These are phyloP conservation scores for Graphilbum fragrans DNA, from an alignment of 2,329 filamentous ascomycete species.

Conservation along the genomic window DNA sequence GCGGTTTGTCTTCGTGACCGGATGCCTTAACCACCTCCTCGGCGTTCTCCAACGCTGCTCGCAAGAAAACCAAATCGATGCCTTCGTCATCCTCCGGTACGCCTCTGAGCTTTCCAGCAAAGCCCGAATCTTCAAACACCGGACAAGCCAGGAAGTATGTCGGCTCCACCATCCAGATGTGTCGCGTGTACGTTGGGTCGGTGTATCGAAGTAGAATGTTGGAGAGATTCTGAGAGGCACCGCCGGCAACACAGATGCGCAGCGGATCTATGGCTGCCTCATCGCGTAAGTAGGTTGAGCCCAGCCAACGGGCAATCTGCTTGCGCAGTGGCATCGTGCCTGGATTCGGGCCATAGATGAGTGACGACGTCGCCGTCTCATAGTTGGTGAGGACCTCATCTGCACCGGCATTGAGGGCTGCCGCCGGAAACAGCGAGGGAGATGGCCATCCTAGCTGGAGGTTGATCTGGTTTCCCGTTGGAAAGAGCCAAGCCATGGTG, in stretches of 20 bases:
- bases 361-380: background rate
- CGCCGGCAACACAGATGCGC: slow-evolving; percentile 51
- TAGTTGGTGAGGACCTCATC: slow-evolving; percentile 29
- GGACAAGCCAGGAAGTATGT: slow-evolving; percentile 54
- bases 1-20: background rate
- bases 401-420: slow-evolving; percentile 38
- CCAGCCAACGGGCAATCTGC: slow-evolving; percentile 48
- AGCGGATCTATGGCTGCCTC: slow-evolving; percentile 18
- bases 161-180: slow-evolving; percentile 54
- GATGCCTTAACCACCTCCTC: slow-evolving; percentile 2
- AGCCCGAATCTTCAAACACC: slow-evolving; percentile 54
- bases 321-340: slow-evolving; percentile 41
- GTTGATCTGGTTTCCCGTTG: slow-evolving; percentile 13
- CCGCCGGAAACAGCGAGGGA: slow-evolving; percentile 38
- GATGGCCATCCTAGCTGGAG: slow-evolving; percentile 18
- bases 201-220: slow-evolving; percentile 53
- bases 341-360: slow-evolving; percentile 46
- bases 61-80: slow-evolving; percentile 43
- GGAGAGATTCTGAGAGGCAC: slow-evolving; percentile 53
- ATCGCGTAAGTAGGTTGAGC: slow-evolving; percentile 35
- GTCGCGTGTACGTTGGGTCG: slow-evolving; percentile 49
- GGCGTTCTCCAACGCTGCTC: slow-evolving; percentile 9
- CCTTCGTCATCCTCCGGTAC: slow-evolving; percentile 53
- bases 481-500: slow-evolving; percentile 3
- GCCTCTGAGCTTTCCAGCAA: slow-evolving; percentile 41